A percentile compares a stretch with the other conserved stretches of the same genome.
These are phyloP conservation scores for Aspergillus olivimuriae DNA, from an alignment of 495 filamentous ascomycete genomes.

Conservation along the genomic window DNA sequence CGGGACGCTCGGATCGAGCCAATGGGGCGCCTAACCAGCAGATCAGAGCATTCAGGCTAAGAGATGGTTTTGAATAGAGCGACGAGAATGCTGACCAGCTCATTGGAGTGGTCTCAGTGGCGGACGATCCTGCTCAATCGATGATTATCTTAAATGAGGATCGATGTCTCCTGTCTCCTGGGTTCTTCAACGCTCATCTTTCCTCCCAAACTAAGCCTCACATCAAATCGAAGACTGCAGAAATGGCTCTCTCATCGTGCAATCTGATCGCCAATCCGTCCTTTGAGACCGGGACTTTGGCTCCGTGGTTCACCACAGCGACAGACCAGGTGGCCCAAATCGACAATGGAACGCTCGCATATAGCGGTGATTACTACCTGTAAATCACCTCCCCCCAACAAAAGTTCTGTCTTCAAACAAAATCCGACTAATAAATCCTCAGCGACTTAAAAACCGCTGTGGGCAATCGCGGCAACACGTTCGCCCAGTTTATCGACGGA, in stretches of 20 bases:
- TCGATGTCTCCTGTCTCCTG: not conserved
- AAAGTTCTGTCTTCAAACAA: not conserved
- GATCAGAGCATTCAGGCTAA: no score
- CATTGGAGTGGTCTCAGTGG: not conserved
- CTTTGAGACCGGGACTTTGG: conserved; percentile 20
- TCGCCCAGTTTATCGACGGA: conserved; percentile 13
- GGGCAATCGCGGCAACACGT: conserved; percentile 17
- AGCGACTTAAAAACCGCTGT: conserved; percentile 18
- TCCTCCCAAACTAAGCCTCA: not conserved
- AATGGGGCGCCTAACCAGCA: no score
- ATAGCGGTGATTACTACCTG: conserved; percentile 20
- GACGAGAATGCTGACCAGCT: not conserved
- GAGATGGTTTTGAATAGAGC: not conserved
- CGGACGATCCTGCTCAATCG: not conserved
- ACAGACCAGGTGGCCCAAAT: conserved; percentile 17
- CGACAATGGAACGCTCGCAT: conserved; percentile 14
- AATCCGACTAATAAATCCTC: not conserved
- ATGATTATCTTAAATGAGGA: not conserved
- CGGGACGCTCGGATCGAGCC: no score
- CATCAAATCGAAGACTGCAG: not conserved
- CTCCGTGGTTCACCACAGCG: conserved; percentile 18
- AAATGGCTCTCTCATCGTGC: conserved; percentile 17
- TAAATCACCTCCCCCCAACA: conserved; percentile 2
- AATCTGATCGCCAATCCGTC: conserved; percentile 21
- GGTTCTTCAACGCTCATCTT: not conserved